These are phyloP conservation scores for Leishmania gerbilli DNA, from an alignment of 208 protist genomes.

Conservation along the genomic window DNA sequence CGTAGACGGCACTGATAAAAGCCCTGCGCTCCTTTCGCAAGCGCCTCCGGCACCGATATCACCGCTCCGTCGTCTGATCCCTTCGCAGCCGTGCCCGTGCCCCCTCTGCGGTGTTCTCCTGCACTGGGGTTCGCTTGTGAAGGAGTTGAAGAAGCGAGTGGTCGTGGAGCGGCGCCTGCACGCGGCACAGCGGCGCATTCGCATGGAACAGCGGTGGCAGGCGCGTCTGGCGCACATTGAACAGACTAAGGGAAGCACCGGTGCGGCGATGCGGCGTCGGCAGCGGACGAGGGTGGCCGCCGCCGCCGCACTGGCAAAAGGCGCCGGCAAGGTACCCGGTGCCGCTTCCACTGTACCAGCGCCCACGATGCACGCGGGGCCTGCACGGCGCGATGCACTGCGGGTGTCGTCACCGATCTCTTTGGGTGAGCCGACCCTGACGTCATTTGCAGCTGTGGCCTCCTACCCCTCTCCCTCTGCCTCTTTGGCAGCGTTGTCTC, in stretches of 20 bases:
- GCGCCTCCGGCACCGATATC: slow-evolving; percentile 5
- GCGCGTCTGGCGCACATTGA: slow-evolving; percentile 38
- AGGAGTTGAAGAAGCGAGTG: slow-evolving; percentile 65
- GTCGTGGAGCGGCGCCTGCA: slow-evolving; percentile 38
- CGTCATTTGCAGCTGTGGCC: background rate
- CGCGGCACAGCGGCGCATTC: slow-evolving; percentile 44
- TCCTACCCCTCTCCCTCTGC: background rate
- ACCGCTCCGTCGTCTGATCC: slow-evolving; percentile 14
- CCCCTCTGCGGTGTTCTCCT: slow-evolving; percentile 69
- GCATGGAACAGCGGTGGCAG: slow-evolving; percentile 47
- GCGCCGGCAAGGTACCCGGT: background rate
- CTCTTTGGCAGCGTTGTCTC: background rate
- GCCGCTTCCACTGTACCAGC: background rate
- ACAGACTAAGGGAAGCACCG: background rate
- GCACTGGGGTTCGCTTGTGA: slow-evolving; percentile 67
- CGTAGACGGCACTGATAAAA: background rate
- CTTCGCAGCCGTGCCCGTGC: slow-evolving; percentile 44
- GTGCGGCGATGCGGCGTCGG: background rate
- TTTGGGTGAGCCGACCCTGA: background rate
- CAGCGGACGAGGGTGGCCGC: background rate
- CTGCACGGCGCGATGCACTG: background rate
- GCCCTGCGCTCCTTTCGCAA: slow-evolving; percentile 2
- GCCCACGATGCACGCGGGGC: background rate
- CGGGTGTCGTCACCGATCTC: background rate
- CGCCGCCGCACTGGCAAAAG: background rate